Evolutionary conservation across 306 rosid genomes (phyloP).

Genomic region (Mimosa pudica): DNA sequence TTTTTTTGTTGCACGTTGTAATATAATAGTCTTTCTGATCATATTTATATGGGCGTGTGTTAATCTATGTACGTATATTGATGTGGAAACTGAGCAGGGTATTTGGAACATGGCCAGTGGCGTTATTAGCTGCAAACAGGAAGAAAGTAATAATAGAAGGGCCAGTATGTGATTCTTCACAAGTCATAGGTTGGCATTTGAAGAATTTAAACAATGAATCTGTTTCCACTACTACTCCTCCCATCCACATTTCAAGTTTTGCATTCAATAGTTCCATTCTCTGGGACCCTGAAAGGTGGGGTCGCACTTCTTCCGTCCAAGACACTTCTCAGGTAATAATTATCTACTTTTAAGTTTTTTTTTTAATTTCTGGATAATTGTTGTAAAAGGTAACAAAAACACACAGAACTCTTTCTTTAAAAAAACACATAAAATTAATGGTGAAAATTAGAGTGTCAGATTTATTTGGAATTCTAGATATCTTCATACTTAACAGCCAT

Average conservation of each 20-base stretch:
- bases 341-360: neutral
- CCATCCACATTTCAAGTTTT: conserved; percentile 81
- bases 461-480: neutral
- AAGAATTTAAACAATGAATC: conserved; percentile 68
- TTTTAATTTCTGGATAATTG: neutral
- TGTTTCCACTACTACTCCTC: conserved; percentile 52
- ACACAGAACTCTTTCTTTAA: neutral
- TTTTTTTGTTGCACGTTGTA: neutral
- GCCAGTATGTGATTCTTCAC: conserved; percentile 89
- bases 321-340: conserved; percentile 76
- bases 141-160: conserved; percentile 84
- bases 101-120: conserved; percentile 96
- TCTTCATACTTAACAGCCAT: neutral
- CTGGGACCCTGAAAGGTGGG: conserved; percentile 99
- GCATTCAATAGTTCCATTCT: conserved; percentile 95
- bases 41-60: neutral
- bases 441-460: neutral
- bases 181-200: conserved; percentile 92
- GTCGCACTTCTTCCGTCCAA: conserved; percentile 89
- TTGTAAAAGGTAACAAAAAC: neutral
- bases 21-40: neutral
- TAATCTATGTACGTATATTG: too few relatives aligned
- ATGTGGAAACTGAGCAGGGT: conserved; percentile 46
- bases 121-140: conserved; percentile 61
- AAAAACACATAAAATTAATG: neutral